These are phyloP conservation scores for Yamadazyma membranifaciens DNA, from an alignment of 1,139 yeast genomes.

Conservation along the genomic window DNA sequence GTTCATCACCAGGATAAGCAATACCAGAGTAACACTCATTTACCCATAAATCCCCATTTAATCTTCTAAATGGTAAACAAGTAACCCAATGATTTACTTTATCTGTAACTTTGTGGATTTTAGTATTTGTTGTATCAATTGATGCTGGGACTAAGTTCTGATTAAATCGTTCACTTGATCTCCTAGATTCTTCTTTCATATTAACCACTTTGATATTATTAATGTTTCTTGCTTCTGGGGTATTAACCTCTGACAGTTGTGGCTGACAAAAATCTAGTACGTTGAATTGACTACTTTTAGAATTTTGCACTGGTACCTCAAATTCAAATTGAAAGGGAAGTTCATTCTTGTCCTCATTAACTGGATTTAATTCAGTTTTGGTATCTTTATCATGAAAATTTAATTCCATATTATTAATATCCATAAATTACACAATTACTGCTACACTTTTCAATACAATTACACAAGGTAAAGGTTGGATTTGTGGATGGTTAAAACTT, in stretches of 20 bases:
- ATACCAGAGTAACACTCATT: constrained; percentile 48
- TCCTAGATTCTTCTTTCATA: too few species aligned
- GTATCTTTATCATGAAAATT: background rate
- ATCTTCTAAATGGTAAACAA: constrained; percentile 45
- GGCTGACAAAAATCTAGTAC: too few species aligned
- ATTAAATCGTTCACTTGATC: too few species aligned
- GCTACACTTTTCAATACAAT: too few species aligned
- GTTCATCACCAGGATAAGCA: constrained; percentile 20
- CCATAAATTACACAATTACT: background rate
- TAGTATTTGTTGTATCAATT: constrained; percentile 58
- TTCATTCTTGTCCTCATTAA: background rate
- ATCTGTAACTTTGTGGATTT: constrained; percentile 60
- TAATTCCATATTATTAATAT: background rate
- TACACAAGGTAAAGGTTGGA: background rate
- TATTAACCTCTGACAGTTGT: too few species aligned
- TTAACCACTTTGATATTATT: too few species aligned
- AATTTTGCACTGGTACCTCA: background rate
- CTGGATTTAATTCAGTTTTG: background rate
- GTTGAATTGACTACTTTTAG: too few species aligned
- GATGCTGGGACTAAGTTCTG: background rate
- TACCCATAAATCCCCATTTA: constrained; percentile 4
- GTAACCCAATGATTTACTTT: constrained; percentile 64
- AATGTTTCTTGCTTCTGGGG: too few species aligned
- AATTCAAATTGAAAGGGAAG: constrained; percentile 1
- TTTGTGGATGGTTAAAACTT: background rate